Evolutionary conservation across 148 eudicot genomes (phyloP), one percentile per base, ranked within the genome.

Genomic region (Camellia lanceoleosa): DNA sequence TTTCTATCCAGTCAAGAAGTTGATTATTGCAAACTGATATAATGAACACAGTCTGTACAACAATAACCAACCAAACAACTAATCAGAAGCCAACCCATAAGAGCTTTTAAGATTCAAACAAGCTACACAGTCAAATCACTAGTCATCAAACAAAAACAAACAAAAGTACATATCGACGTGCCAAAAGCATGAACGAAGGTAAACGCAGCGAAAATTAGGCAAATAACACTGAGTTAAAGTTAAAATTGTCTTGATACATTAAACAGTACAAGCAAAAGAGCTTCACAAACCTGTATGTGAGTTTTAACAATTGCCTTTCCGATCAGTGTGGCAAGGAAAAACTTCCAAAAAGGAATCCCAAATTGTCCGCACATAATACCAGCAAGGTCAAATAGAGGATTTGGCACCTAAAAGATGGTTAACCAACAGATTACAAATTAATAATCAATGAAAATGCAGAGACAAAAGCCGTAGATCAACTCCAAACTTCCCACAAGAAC

Each of bases 311-410:
- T 81, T 55, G 99, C 99, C 86, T 97, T 97, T 81, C 99, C 99
- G 20, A 97, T 54, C 75, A 91, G 70, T 4, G 98, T 97, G 69
- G 99, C 97, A 77, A 92, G 81, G 82, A 97, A 94, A 84, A 97
- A 97, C 82, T 97, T 78, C 99, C 99, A 97, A 75, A 97, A 97
- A 44, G 99, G 90, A 82, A 97, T 85, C 64, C 98, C 99, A 71
- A 94, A 94, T 85, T 97, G 99, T 75, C 99, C 99, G 58, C 97
- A 97, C 97, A 97, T 88, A 77, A 97, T 94, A 79, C 99, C 99
- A 74, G 99, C 99, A 59, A 97, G 97, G 84, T 97, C 99, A 89
- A 94, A 97, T 82, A 97, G 79, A 71, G 99, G 99, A 88, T 97
- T 97, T 75, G 99, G 99, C 49, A 97, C 93, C 99, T 97, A 68